Conservation (phyloP, 305 asterid genomes). For the Ajuga reptans region DNA sequence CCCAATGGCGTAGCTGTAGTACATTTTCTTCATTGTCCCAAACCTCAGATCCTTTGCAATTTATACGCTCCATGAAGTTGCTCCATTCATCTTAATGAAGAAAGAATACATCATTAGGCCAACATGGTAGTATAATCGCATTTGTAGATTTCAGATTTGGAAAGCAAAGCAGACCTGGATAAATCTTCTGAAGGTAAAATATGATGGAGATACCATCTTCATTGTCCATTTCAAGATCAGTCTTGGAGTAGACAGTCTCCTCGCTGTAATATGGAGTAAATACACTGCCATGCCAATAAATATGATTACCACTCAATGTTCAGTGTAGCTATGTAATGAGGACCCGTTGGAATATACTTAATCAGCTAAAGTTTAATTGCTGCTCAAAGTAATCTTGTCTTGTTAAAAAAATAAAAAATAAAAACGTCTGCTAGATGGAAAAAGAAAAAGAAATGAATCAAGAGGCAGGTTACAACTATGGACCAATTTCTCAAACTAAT, state of each 20-base stretch:
- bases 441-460: background rate
- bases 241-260: conserved; percentile 92
- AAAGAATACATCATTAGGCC: conserved; percentile 9
- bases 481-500: background rate
- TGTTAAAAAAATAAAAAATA: background rate
- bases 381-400: background rate
- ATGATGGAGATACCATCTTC: conserved; percentile 94
- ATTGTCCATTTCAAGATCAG: conserved; percentile 93
- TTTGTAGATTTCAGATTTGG: conserved; percentile 21
- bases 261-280: conserved; percentile 96
- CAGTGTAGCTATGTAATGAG: conserved; percentile 4
- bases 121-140: conserved; percentile 12
- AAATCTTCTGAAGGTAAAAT: conserved; percentile 80
- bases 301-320: conserved; percentile 20
- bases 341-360: background rate
- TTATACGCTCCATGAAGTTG: conserved; percentile 86
- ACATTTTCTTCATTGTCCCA: conserved; percentile 85
- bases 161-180: conserved; percentile 64
- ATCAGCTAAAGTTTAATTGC: background rate
- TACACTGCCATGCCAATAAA: conserved; percentile 58
- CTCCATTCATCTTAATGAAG: conserved; percentile 84
- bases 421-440: background rate
- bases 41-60: conserved; percentile 61
- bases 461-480: conserved; percentile 8
- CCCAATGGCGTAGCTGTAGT: conserved; percentile 98